Percentiles rank a stretch among this genome's conserved stretches.
phyloP scores from a whole-genome alignment of 352 stramenopile genomes.

The Phytophthora citricola region DNA sequence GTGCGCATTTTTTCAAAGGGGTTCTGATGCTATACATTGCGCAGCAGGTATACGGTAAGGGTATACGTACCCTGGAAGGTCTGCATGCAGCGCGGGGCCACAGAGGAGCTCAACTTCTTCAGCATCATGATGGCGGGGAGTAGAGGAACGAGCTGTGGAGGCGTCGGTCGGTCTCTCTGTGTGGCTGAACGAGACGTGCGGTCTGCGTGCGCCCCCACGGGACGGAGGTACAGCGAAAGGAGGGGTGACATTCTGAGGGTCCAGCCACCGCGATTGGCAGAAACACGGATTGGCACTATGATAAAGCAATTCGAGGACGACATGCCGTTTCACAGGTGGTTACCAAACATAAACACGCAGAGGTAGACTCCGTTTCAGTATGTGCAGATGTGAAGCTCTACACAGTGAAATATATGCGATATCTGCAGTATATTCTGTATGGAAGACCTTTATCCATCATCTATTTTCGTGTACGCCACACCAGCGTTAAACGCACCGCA shows the following conservation, averaged over 20 bases:
- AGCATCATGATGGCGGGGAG: conserved; percentile 63
- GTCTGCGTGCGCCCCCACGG: conserved; percentile 12
- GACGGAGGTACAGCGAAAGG: conserved; percentile 22
- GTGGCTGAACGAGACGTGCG: conserved; percentile 29
- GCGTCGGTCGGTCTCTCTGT: conserved; percentile 25
- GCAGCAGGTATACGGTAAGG: background rate
- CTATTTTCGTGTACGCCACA: conserved; percentile 9
- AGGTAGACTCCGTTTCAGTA: background rate
- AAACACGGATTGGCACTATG: conserved; percentile 12
- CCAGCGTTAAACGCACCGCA: conserved; percentile 4
- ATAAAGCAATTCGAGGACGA: background rate
- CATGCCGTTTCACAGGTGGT: background rate
- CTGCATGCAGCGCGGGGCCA: conserved; percentile 66
- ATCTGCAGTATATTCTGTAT: background rate
- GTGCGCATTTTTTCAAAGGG: conserved; percentile 3
- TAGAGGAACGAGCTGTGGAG: conserved; percentile 1
- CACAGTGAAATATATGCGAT: background rate
- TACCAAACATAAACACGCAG: conserved; percentile 13
- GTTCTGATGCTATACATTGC: background rate
- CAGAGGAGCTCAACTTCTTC: conserved; percentile 68
- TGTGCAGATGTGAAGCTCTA: background rate
- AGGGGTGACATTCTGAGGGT: conserved; percentile 34
- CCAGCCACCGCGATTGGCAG: conserved; percentile 27
- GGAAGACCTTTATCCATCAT: background rate
- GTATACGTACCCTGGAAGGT: conserved; percentile 39